Percentiles rank a stretch among this genome's conserved stretches.
These are phyloP conservation scores for Raphanus sativus DNA, from an alignment of 345 rosid genomes.

Conservation along the genomic window DNA sequence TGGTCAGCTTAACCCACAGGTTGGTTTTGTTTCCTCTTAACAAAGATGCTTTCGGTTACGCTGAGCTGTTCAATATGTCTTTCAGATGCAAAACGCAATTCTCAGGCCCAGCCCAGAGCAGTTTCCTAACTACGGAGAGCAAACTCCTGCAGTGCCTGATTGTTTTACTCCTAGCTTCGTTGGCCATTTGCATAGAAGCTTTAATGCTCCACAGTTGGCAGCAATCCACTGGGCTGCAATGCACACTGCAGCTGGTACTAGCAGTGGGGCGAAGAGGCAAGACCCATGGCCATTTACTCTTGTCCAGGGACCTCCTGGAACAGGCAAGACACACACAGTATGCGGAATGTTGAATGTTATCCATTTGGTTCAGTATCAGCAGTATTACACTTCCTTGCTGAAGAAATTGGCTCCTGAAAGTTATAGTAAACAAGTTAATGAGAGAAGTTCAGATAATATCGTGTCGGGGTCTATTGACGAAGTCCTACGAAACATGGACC, in stretches of 20 bases:
- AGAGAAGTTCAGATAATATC: constrained; percentile 63
- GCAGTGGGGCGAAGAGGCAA: constrained; percentile 78
- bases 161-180: constrained; percentile 87
- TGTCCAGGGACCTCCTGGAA: constrained; percentile 99
- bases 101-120: constrained; percentile 88
- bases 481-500: constrained; percentile 99
- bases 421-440: constrained; percentile 81
- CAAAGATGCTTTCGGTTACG: constrained; percentile 7
- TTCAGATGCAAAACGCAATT: constrained; percentile 92
- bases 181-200: constrained; percentile 73
- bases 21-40: constrained; percentile 31
- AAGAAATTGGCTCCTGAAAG: constrained; percentile 97
- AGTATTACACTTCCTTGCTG: constrained; percentile 89
- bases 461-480: constrained; percentile 91
- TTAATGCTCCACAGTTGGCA: constrained; percentile 87
- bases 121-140: constrained; percentile 91
- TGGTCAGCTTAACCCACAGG: constrained; percentile 93
- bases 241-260: constrained; percentile 99
- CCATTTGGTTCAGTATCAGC: constrained; percentile 99
- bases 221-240: constrained; percentile 99
- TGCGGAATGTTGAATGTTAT: constrained; percentile 99
- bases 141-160: constrained; percentile 87
- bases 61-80: constrained; percentile 27
- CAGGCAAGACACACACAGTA: constrained; percentile 98
- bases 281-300: constrained; percentile 99